Percentiles rank a stretch among this genome's conserved stretches.
Conservation (phyloP, 345 rosid species). For the Turritis glabra region DNA sequence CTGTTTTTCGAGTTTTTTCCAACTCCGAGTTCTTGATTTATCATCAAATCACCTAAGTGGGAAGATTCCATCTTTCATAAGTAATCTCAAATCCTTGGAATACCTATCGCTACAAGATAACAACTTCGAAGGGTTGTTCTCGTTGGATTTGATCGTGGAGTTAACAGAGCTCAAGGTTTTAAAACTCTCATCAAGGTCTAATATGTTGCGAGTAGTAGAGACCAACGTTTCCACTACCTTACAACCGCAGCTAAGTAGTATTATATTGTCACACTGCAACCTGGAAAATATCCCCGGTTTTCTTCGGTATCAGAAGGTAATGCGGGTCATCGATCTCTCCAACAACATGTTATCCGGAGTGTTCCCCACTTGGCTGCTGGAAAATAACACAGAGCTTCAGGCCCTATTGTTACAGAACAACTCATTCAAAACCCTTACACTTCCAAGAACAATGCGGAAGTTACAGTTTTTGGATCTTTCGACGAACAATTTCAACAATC, state of each 20-base stretch:
- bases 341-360: constrained; percentile 11
- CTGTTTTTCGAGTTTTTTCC: constrained; percentile 11
- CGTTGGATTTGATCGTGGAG: background rate
- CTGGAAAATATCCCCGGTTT: constrained; percentile 2
- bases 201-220: constrained; percentile 12
- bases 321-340: constrained; percentile 17
- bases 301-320: constrained; percentile 9
- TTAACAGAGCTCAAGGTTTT: constrained; percentile 26
- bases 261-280: constrained; percentile 15
- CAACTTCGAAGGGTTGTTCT: constrained; percentile 27
- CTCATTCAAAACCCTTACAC: background rate
- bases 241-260: constrained; percentile 7
- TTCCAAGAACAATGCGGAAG: constrained; percentile 4
- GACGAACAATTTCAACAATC: background rate
- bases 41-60: constrained; percentile 23
- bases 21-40: constrained; percentile 31
- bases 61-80: constrained; percentile 15
- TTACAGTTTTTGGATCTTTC: constrained; percentile 17
- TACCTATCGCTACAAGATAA: constrained; percentile 11
- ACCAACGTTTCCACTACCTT: background rate
- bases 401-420: constrained; percentile 15
- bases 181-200: constrained; percentile 21
- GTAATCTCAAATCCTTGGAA: constrained; percentile 16
- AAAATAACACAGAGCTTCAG: constrained; percentile 30
- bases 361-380: constrained; percentile 31